These are phyloP conservation scores for Colletotrichum sp. DNA, from an alignment of 2,329 filamentous ascomycete species.

Conservation along the genomic window DNA sequence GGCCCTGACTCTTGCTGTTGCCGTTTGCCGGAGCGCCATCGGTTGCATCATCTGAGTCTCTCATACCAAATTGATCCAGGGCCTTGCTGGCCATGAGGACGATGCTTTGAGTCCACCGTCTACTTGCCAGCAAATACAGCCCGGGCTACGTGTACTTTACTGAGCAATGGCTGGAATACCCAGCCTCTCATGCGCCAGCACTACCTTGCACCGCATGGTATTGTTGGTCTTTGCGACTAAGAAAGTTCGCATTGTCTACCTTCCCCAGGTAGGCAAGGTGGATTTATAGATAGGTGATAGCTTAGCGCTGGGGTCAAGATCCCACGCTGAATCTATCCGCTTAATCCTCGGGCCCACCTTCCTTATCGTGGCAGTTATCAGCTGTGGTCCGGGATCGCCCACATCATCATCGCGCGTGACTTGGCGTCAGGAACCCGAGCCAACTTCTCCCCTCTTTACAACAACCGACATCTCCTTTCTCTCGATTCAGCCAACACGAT, in stretches of 20 bases:
- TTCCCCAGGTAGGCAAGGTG: background rate
- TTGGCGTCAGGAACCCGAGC: slow-evolving; percentile 21
- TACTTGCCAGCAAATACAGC: background rate
- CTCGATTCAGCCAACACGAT: background rate
- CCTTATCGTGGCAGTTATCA: slow-evolving; percentile 6
- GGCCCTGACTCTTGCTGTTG: background rate
- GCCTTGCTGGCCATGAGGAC: background rate
- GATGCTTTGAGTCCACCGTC: background rate
- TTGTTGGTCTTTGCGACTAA: background rate
- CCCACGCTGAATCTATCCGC: background rate
- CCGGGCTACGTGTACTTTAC: background rate
- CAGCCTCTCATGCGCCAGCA: background rate
- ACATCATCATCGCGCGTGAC: slow-evolving; percentile 23
- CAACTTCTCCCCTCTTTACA: slow-evolving; percentile 16
- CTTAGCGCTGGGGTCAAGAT: background rate
- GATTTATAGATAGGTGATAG: background rate
- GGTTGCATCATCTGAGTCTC: background rate
- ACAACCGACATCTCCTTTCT: background rate
- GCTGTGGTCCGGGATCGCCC: slow-evolving; percentile 17
- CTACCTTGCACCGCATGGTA: background rate
- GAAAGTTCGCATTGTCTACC: background rate
- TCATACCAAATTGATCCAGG: background rate
- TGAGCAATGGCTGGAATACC: background rate
- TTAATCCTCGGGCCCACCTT: slow-evolving; percentile 2
- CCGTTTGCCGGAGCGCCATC: no score